A percentile compares a stretch with the other conserved stretches of the same genome.
Evolutionary conservation across 2,329 filamentous ascomycete genomes (phyloP).

Genomic region (Chaetomium sp.): DNA sequence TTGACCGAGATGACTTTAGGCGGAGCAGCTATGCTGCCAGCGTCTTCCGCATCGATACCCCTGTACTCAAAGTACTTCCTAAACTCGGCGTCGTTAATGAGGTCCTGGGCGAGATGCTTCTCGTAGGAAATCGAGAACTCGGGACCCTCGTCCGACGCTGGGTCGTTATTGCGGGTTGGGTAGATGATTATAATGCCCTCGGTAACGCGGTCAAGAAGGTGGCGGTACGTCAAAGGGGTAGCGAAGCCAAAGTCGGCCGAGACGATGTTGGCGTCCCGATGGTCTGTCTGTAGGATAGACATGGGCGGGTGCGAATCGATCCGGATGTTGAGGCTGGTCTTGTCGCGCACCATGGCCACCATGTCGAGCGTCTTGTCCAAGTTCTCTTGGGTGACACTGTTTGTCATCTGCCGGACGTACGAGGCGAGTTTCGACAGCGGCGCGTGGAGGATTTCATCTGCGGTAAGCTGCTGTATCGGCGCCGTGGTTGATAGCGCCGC

Average conservation of each 20-base stretch:
- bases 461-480: constrained; percentile 38
- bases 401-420: constrained; percentile 44
- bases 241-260: constrained; percentile 44
- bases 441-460: constrained; percentile 25
- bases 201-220: constrained; percentile 39
- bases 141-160: constrained; percentile 40
- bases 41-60: constrained; percentile 35
- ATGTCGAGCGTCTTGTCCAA: constrained; percentile 38
- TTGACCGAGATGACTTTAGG: neutral
- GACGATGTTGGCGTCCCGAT: constrained; percentile 39
- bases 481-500: constrained; percentile 36
- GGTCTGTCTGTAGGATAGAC: constrained; percentile 42
- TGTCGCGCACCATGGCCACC: constrained; percentile 44
- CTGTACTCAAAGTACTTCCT: constrained; percentile 44
- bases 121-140: constrained; percentile 43
- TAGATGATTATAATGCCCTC: constrained; percentile 40
- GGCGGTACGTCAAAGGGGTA: constrained; percentile 40
- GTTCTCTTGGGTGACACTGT: constrained; percentile 40
- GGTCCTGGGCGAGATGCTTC: constrained; percentile 37
- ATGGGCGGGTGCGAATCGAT: constrained; percentile 43
- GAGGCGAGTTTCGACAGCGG: constrained; percentile 42
- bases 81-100: constrained; percentile 43
- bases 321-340: constrained; percentile 40
- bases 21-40: neutral
- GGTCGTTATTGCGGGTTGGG: constrained; percentile 34